Evolutionary conservation across 75 land plant species (phyloP).

Genomic region (Larix kaempferi): DNA sequence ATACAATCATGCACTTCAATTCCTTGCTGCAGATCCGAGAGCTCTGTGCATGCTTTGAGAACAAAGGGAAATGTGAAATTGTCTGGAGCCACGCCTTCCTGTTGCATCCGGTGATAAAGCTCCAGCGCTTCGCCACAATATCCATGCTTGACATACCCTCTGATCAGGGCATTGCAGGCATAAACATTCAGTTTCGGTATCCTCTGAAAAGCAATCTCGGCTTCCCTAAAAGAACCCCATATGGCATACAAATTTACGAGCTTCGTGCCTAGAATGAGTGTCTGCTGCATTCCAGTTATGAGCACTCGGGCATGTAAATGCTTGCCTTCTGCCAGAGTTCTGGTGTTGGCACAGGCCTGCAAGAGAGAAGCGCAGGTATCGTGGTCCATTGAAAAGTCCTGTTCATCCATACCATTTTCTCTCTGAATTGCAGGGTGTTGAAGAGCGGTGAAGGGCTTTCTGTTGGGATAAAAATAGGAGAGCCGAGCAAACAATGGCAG

Average conservation of each 20-base stretch:
- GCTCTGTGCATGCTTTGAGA: constrained; percentile 17
- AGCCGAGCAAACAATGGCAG: neutral
- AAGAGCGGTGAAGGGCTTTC: neutral
- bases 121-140: constrained; percentile 4
- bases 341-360: constrained; percentile 3
- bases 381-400: constrained; percentile 4
- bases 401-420: neutral
- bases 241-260: constrained; percentile 22
- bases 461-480: neutral
- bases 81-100: constrained; percentile 18
- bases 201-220: constrained; percentile 16
- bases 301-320: neutral
- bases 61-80: constrained; percentile 15
- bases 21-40: constrained; percentile 15
- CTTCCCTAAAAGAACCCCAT: constrained; percentile 25
- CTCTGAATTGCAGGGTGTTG: neutral
- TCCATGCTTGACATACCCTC: constrained; percentile 24
- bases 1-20: constrained; percentile 11
- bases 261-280: constrained; percentile 7
- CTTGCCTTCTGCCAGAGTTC: constrained; percentile 11
- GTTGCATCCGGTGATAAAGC: constrained; percentile 16
- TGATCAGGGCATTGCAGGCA: constrained; percentile 23
- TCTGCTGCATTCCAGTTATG: constrained; percentile 2
- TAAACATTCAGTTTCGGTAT: constrained; percentile 12
- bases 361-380: neutral